These are phyloP conservation scores for Ilyonectria sp. DNA, from an alignment of 2,329 filamentous ascomycete genomes.

Conservation along the genomic window DNA sequence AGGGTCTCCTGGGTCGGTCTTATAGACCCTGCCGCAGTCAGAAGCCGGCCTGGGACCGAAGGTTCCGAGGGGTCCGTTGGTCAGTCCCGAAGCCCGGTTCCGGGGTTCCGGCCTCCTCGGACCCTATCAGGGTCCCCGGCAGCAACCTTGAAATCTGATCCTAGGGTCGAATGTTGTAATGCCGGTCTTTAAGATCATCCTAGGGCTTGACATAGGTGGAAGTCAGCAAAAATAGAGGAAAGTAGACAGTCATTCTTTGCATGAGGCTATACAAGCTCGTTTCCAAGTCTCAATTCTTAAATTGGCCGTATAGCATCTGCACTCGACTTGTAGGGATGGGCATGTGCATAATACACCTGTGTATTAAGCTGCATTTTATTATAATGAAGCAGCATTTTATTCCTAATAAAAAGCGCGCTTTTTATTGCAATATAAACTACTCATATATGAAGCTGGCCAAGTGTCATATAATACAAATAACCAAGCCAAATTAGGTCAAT, in stretches of 20 bases:
- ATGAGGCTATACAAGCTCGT: background rate
- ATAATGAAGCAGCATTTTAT: background rate
- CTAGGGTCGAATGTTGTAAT: too few species aligned
- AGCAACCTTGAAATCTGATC: too few species aligned
- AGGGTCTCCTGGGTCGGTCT: too few species aligned
- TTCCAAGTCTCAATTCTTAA: slow-evolving; percentile 1
- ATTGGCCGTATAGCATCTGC: slow-evolving; percentile 2
- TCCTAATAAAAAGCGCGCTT: background rate
- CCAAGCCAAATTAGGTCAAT: background rate
- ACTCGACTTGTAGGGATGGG: background rate
- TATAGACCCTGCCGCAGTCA: too few species aligned
- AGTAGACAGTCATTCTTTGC: slow-evolving; percentile 1
- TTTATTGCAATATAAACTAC: background rate
- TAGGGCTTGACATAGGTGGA: background rate
- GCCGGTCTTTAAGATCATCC: too few species aligned
- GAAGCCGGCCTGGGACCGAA: too few species aligned
- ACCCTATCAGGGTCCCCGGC: too few species aligned
- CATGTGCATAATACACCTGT: background rate
- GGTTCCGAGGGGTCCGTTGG: too few species aligned
- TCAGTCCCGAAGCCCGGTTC: too few species aligned
- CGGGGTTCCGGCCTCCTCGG: too few species aligned
- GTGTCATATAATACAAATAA: background rate
- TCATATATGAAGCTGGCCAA: background rate
- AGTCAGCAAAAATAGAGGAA: background rate
- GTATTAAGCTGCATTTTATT: background rate